Conservation (phyloP, 768 basidiomycete species). For the Amanita inopinata region DNA sequence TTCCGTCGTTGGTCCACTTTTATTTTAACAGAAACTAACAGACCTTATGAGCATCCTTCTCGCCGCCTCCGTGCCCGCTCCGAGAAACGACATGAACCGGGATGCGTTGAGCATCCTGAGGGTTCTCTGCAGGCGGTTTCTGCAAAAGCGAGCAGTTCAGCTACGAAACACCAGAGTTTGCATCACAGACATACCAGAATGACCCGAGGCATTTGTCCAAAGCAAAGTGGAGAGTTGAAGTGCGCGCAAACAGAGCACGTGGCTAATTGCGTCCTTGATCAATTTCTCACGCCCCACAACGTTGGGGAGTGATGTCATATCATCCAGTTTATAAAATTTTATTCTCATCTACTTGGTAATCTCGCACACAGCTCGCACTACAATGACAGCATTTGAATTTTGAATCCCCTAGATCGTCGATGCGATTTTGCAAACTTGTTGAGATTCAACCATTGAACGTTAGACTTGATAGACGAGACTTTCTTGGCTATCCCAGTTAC, state of each 20-base stretch:
- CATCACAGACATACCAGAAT: conserved; percentile 8
- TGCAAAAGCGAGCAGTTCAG: background rate
- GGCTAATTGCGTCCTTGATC: background rate
- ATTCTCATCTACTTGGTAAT: no score
- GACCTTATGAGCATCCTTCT: conserved; percentile 5
- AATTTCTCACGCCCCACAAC: background rate
- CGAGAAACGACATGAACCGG: conserved; percentile 2
- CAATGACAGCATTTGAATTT: no score
- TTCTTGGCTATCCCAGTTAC: no score
- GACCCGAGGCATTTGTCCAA: conserved; percentile 5
- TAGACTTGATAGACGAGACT: no score
- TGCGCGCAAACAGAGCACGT: background rate
- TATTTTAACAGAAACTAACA: background rate
- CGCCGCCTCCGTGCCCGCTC: background rate
- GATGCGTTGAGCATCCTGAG: conserved; percentile 4
- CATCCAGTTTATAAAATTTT: no score
- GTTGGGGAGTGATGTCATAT: no score
- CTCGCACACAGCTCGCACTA: no score
- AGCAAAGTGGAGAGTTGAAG: background rate
- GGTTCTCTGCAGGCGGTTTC: conserved; percentile 7
- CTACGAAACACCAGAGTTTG: background rate
- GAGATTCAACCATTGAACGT: no score
- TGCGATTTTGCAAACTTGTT: no score
- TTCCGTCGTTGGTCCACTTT: background rate
- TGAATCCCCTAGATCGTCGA: no score